phyloP scores from a whole-genome alignment of 2,329 filamentous ascomycete species.

The Microdochium bolleyi region DNA sequence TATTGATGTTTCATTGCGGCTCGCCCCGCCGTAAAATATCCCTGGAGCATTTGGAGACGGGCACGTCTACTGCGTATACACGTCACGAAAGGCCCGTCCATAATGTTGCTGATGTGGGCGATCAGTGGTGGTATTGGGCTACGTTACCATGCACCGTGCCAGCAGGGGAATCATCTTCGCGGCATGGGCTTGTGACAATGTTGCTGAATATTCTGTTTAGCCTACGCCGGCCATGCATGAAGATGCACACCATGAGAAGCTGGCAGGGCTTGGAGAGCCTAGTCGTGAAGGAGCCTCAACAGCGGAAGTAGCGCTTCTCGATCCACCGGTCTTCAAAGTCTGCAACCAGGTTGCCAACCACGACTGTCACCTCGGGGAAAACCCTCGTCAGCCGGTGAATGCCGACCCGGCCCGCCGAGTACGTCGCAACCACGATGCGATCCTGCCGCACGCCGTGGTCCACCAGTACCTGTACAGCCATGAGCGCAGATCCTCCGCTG shows the following conservation, averaged over 20 bases:
- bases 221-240: neutral
- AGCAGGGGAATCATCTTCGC: neutral
- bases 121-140: too few relatives aligned
- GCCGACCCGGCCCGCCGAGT: slow-evolving; percentile 77
- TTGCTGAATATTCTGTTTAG: too few relatives aligned
- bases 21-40: too few relatives aligned
- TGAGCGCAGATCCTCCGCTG: slow-evolving; percentile 74
- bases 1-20: too few relatives aligned
- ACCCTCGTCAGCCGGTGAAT: slow-evolving; percentile 80
- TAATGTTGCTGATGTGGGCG: too few relatives aligned
- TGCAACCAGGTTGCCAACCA: slow-evolving; percentile 73
- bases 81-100: too few relatives aligned
- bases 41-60: too few relatives aligned
- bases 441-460: slow-evolving; percentile 85
- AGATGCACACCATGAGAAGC: too few relatives aligned
- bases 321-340: slow-evolving; percentile 86
- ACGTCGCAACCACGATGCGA: slow-evolving; percentile 87
- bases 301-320: slow-evolving; percentile 85
- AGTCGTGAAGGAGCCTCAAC: slow-evolving; percentile 36
- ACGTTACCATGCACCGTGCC: too few relatives aligned
- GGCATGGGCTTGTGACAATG: too few relatives aligned
- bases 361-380: slow-evolving; percentile 79
- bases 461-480: slow-evolving; percentile 93
- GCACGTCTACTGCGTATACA: too few relatives aligned
- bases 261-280: too few relatives aligned